A percentile compares a stretch with the other conserved stretches of the same genome.
These are phyloP conservation scores for Phytopythium cucurbitacearum DNA, from an alignment of 352 stramenopile species.

Conservation along the genomic window DNA sequence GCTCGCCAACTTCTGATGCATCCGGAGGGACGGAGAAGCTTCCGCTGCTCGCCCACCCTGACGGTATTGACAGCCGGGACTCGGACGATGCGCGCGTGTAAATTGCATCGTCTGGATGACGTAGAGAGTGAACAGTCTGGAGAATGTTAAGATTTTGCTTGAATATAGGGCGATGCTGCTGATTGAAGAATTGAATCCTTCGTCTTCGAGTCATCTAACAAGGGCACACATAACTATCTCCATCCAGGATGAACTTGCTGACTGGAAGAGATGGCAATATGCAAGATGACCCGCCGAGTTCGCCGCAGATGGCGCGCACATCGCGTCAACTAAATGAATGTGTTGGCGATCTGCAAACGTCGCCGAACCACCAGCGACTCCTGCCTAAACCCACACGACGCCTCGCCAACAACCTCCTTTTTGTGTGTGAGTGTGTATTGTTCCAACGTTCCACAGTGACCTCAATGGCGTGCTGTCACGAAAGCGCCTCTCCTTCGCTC, in stretches of 20 bases:
- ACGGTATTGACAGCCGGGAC: conserved; percentile 7
- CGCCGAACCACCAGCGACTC: neutral
- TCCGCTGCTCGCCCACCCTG: conserved; percentile 35
- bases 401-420: conserved; percentile 5
- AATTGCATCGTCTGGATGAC: neutral
- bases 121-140: too few relatives aligned
- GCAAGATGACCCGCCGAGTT: too few relatives aligned
- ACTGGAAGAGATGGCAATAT: too few relatives aligned
- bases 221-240: too few relatives aligned
- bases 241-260: too few relatives aligned
- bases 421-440: conserved; percentile 40
- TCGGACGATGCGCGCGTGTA: conserved; percentile 16
- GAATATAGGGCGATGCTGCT: too few relatives aligned
- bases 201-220: too few relatives aligned
- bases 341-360: too few relatives aligned
- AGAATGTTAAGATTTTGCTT: too few relatives aligned
- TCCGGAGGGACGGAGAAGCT: conserved; percentile 25
- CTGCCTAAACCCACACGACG: conserved; percentile 7
- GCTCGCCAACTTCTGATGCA: neutral
- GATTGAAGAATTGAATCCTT: neutral
- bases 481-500: conserved; percentile 8
- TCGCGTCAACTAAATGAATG: too few relatives aligned
- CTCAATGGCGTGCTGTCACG: conserved; percentile 16
- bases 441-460: conserved; percentile 65
- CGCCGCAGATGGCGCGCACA: too few relatives aligned